Evolutionary conservation across 805 yeast species (phyloP), one percentile per base, ranked within the genome.

Genomic region (Sporopachydermia quercuum): DNA sequence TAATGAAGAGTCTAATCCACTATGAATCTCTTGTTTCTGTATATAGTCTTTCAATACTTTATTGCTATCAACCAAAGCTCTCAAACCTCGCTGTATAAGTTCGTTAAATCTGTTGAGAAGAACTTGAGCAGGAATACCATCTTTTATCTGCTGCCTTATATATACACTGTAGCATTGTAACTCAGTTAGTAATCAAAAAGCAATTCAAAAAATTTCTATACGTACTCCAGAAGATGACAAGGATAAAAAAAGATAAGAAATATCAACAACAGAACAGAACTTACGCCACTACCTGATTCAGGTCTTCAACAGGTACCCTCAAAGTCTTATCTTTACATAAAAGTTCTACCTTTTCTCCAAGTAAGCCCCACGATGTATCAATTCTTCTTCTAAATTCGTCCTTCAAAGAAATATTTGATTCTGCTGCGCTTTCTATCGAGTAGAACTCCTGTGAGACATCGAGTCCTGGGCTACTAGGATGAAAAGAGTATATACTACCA

Each of bases 251-350:
- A n/a, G n/a, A n/a, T n/a, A n/a, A n/a, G n/a, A n/a, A n/a, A n/a
- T n/a, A n/a, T n/a, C n/a, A n/a, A n/a, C n/a, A n/a, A n/a, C n/a
- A n/a, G n/a, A n/a, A 23, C 30, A 23, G n/a, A 8, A 23, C 30
- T 23, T 23, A 23, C 30, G 8, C 30, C n/a, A 74, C 67, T 40
- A 73, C 54, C 36, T 62, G 65, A 47, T 73, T 74, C 16, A 70
- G 54, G 48, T 75, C 78, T 45, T 76, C 82, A 2, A 75, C 65
- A 0, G 79, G 75, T 0, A 68, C 65, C 15, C 67, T 58, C 33
- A 73, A 47, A 3, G 59, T 56, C 19, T 66, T 71, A n/a, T 71
- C 67, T 39, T 53, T 51, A 47, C 74, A 76, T 5, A 76, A 45
- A 1, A 77, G 70, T 16, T 61, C 50, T 0, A 68, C 58, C 4